Conservation (phyloP, 192 early-diverging fungal genomes). For the Entomortierella chlamydospora region DNA sequence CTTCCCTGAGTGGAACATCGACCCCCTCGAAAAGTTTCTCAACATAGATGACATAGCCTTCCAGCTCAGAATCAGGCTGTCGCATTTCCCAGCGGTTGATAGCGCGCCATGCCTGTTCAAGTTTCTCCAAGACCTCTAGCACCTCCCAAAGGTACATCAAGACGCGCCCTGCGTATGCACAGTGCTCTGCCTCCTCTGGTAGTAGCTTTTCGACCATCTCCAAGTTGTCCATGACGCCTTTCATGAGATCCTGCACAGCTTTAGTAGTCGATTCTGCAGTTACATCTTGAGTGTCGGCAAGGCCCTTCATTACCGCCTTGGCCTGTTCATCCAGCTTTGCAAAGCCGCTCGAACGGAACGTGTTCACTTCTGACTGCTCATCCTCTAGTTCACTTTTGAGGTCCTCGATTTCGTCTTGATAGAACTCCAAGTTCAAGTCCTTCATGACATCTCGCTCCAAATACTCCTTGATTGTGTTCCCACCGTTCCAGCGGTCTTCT, state of each 20-base stretch:
- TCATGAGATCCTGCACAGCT: conserved; percentile 38
- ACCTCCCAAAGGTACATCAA: conserved; percentile 29
- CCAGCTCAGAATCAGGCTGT: conserved; percentile 31
- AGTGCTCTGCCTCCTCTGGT: conserved; percentile 39
- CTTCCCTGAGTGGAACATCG: conserved; percentile 5
- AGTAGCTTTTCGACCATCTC: conserved; percentile 49
- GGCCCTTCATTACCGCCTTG: conserved; percentile 20
- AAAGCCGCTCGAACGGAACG: conserved; percentile 41
- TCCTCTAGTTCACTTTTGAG: conserved; percentile 32
- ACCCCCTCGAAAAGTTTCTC: not conserved
- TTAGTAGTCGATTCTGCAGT: conserved; percentile 26
- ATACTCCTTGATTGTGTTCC: conserved; percentile 32
- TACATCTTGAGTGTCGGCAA: conserved; percentile 24
- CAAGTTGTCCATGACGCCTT: conserved; percentile 39
- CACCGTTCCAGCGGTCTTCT: conserved; percentile 35
- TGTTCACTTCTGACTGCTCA: conserved; percentile 37
- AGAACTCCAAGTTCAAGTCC: conserved; percentile 31
- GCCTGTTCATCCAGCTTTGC: conserved; percentile 50
- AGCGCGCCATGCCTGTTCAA: conserved; percentile 11
- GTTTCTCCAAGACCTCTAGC: conserved; percentile 3
- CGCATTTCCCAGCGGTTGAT: conserved; percentile 47
- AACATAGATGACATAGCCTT: conserved; percentile 1
- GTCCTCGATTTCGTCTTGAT: conserved; percentile 27
- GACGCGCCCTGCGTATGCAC: conserved; percentile 29
- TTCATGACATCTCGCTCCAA: conserved; percentile 16